A percentile compares a stretch with the other conserved stretches of the same genome.
These are phyloP conservation scores for Rutidosis leptorrhynchoides DNA, from an alignment of 129 eudicot genomes.

Conservation along the genomic window DNA sequence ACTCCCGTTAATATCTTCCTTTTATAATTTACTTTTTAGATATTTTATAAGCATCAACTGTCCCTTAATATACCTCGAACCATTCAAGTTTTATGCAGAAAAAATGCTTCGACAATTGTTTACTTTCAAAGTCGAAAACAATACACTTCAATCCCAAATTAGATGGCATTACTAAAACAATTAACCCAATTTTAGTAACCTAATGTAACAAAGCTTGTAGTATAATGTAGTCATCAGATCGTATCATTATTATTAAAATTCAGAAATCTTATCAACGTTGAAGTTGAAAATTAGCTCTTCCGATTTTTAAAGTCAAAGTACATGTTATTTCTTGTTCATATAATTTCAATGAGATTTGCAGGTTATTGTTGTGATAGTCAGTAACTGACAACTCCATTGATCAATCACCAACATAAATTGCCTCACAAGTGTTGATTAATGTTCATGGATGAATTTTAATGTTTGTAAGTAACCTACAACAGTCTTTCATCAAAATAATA, in stretches of 20 bases:
- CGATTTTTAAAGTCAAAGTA: conserved; percentile 4
- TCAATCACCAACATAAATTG: conserved; percentile 26
- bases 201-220: neutral
- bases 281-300: conserved; percentile 1
- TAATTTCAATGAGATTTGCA: conserved; percentile 13
- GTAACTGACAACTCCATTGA: conserved; percentile 30
- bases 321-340: neutral
- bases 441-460: conserved; percentile 12
- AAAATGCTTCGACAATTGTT: conserved; percentile 32
- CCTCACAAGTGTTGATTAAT: conserved; percentile 29
- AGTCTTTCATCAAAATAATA: conserved; percentile 18
- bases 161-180: neutral
- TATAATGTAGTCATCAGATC: neutral
- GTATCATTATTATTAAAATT: neutral
- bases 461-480: neutral
- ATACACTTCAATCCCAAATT: conserved; percentile 26
- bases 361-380: conserved; percentile 37
- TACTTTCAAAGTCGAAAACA: conserved; percentile 30
- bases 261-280: neutral
- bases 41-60: too few relatives aligned
- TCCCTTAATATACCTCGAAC: neutral
- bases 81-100: conserved; percentile 31
- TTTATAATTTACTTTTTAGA: neutral
- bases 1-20: neutral
- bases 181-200: neutral